Evolutionary conservation across 495 filamentous ascomycete species (phyloP), one percentile per base, ranked within the genome.

Genomic region (Paragyromitra xinjiangensis): DNA sequence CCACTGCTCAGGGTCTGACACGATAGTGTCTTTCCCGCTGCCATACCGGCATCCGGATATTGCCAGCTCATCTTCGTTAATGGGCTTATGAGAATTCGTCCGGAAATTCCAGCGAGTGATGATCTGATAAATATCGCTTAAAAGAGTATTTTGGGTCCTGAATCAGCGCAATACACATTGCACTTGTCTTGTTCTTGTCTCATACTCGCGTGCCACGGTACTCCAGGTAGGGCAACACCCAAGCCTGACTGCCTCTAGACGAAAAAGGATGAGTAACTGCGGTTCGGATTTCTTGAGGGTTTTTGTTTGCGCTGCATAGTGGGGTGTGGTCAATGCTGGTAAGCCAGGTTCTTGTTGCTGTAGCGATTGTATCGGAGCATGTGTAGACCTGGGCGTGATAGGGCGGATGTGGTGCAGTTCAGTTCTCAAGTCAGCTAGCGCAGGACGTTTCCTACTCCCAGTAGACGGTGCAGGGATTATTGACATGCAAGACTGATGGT

Each of bases 101-200:
- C 22, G 34, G 53, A 4, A 14, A 55, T 50, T 58, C 29, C 45
- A 34, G 40, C 42, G 37, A 58, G 59, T 55, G 67, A 56, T 65
- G 56, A n/a, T 16, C 40, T 22, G 50, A 48, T 65, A 37, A 71
- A 45, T 39, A 44, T 58, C 34, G 45, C 24, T 50, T 26, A 56
- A 64, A 56, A 45, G 19, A 37, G 44, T 62, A 71, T 71, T 63
- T 26, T 24, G 29, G 37, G 40, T 14, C 42, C 68, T 64, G 37
- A 71, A 70, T 39, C 37, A 64, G 59, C 48, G 45, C 68, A 64
- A 50, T 67, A 67, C 51, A 61, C 26, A 69, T 62, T 75, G 65
- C 58, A 40, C 29, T 69, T 51, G 19, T 26, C 37, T 58, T 16
- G 51, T 24, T 12, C 22, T 48, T 65, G 63, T 65, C 63, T 72